Base-by-base conservation (phyloP, 2,329 filamentous ascomycete genomes). In the Monosporascus sp. region DNA sequence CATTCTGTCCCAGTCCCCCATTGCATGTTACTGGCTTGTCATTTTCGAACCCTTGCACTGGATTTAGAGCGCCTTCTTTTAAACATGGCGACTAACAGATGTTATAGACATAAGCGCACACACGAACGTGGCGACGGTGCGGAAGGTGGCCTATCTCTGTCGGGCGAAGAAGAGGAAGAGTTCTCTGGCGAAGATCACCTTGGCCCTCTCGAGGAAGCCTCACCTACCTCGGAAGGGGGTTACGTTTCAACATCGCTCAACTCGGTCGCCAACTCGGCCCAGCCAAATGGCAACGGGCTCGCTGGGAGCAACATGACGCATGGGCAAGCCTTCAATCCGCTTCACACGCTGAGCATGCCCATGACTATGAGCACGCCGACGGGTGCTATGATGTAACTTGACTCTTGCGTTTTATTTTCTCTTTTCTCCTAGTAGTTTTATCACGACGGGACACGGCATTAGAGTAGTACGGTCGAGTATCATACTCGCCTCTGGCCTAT, bases 81-180 rank as follows among this genome's bases (percentile, higher is more conserved):
- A 9, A 41, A 5, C 27, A 50, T 20, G 18, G 47, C 45, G 37
- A 53, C 69, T 82, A 67, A 77, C 70, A 51, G 53, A 43, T 58
- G 58, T 31, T 73, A 80, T 66, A 97, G 91, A 64, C 93, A 97
- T 74, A 95, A 96, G 77, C 82, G 84, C 44, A 84, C 82, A 11
- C 84, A 87, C 62, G 87, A 81, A 70, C 86, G 81, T 51, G 78
- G 79, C 53, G 83, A 87, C 49, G 82, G 81, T 37, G 77, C 71
- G 43, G 83, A 87, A 44, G 77, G 76, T 50, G 70, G 70, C 54
- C 78, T 85, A 64, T 80, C 79, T 66, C 80, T 85, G 55, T 87
- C 88, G 39, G 91, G 93, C 53, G 91, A 96, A 62, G 90, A 95
- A 46, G 84, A 93, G 61, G 90, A 96, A 65, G 89, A 94, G 51